phyloP scores from a whole-genome alignment of 805 yeast species.

The Candida tallmaniae region DNA sequence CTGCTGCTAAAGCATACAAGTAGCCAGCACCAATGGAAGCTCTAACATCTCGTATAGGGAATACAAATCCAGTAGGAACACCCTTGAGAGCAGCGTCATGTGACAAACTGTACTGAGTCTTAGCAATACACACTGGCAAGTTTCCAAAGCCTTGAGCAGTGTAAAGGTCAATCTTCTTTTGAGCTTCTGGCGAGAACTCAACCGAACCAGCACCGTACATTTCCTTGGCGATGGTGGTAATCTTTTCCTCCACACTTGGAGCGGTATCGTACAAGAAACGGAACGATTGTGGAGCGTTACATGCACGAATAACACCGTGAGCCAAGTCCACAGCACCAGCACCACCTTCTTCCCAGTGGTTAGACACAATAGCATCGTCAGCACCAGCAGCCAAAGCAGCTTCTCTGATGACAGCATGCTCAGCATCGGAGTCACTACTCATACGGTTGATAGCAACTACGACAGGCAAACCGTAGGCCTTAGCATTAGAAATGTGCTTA shows the following conservation, averaged over 20 bases:
- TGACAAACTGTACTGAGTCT: constrained; percentile 79
- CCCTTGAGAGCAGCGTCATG: constrained; percentile 82
- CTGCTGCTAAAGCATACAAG: constrained; percentile 80
- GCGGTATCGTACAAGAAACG: constrained; percentile 68
- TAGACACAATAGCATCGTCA: constrained; percentile 79
- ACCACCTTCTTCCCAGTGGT: constrained; percentile 97
- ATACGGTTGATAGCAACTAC: constrained; percentile 92
- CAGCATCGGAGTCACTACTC: constrained; percentile 75
- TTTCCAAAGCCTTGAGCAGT: constrained; percentile 72
- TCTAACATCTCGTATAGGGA: constrained; percentile 79
- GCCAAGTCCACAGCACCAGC: constrained; percentile 84
- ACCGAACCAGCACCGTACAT: constrained; percentile 77
- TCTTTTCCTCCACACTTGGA: constrained; percentile 73
- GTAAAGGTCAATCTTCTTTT: constrained; percentile 61
- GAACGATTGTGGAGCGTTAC: constrained; percentile 34
- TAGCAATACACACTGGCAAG: constrained; percentile 80
- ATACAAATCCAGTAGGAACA: constrained; percentile 73
- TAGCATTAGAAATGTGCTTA: constrained; percentile 85
- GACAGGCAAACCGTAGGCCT: constrained; percentile 82
- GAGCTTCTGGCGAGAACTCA: constrained; percentile 66
- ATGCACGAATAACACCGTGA: constrained; percentile 72
- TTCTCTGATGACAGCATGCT: constrained; percentile 71
- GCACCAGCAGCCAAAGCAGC: constrained; percentile 93
- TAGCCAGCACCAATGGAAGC: constrained; percentile 82
- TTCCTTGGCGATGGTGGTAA: constrained; percentile 69